A percentile compares a stretch with the other conserved stretches of the same genome.
These are phyloP conservation scores for Eimeria maxima DNA, from an alignment of 169 alveolate species.

Conservation along the genomic window DNA sequence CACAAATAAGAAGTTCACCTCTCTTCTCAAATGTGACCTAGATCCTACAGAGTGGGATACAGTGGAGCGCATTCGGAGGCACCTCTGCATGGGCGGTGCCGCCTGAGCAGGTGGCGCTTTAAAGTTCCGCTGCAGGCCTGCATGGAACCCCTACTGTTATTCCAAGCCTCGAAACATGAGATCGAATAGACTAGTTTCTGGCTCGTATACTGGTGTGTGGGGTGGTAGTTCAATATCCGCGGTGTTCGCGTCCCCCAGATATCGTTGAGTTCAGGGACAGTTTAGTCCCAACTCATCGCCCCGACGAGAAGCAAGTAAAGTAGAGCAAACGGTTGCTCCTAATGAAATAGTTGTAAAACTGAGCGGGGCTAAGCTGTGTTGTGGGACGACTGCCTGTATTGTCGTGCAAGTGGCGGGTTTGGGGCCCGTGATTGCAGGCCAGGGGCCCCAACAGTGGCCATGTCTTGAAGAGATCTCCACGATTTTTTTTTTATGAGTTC, in stretches of 20 bases:
- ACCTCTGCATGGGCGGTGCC: neutral
- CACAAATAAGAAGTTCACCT: neutral
- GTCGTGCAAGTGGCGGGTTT: neutral
- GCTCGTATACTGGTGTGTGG: slow-evolving; percentile 16
- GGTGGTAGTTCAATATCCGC: neutral
- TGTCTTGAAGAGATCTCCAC: neutral
- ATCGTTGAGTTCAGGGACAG: neutral
- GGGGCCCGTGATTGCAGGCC: neutral
- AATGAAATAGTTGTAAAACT: neutral
- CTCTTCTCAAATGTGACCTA: neutral
- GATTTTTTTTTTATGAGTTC: neutral
- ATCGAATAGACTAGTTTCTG: neutral
- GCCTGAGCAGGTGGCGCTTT: neutral
- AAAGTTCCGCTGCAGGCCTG: neutral
- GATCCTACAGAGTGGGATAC: neutral
- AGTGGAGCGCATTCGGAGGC: neutral
- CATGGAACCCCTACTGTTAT: neutral
- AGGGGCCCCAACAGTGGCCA: slow-evolving; percentile 2
- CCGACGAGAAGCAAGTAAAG: neutral
- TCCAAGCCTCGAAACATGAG: neutral
- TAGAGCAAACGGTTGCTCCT: neutral
- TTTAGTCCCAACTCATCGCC: neutral
- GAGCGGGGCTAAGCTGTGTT: neutral
- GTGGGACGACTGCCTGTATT: neutral
- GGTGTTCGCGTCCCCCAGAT: neutral